Base-by-base conservation (phyloP, 2,329 filamentous ascomycete genomes). In the Beauveria bassiana region DNA sequence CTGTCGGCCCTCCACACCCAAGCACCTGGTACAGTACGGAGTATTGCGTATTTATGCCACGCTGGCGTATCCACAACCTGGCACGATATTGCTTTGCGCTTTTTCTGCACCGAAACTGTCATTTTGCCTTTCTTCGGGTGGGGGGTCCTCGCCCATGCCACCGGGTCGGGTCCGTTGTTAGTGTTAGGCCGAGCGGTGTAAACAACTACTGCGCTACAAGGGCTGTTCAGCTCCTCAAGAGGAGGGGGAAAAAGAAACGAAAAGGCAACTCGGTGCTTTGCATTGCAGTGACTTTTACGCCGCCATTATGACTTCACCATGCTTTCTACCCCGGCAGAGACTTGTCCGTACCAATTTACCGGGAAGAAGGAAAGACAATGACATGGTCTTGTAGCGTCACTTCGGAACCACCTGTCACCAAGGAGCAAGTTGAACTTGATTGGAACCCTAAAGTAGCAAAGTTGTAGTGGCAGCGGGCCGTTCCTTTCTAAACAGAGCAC, bases 51-150 rank as follows among this genome's bases (percentile, higher is more conserved):
- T 22, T 24, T 53, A 18, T 57, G 47, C 57, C 57, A 59, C 57
- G 57, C 57, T 59, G 57, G 57, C 57, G 47, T 59, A 51, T 34
- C 57, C 57, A 59, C 57, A 51, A 16, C 7, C 22, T 52, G 57
- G 5, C 24, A 59, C 16, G 57, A 51, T 31, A 43, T n/a, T 28
- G 38, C 47, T 20, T 16, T 49, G 28, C 24, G n/a, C 12, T 24
- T 52, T 59, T n/a, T 20, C 28, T 31, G 20, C 38, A 45, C 47
- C 22, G 18, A 5, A 12, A 2, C 52, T 5, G 40, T 12, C 31
- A 8, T 34, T 45, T n/a, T 50, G 49, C 31, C 6, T 46, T 14
- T 24, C 20, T 12, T 31, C 3, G 9, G 20, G 7, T 45, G 18
- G 20, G 31, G 45, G 46, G 50, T 46, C 55, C 55, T 50, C 40